These are phyloP conservation scores for Neocatenulostroma microsporum DNA, from an alignment of 2,329 filamentous ascomycete species.

Conservation along the genomic window DNA sequence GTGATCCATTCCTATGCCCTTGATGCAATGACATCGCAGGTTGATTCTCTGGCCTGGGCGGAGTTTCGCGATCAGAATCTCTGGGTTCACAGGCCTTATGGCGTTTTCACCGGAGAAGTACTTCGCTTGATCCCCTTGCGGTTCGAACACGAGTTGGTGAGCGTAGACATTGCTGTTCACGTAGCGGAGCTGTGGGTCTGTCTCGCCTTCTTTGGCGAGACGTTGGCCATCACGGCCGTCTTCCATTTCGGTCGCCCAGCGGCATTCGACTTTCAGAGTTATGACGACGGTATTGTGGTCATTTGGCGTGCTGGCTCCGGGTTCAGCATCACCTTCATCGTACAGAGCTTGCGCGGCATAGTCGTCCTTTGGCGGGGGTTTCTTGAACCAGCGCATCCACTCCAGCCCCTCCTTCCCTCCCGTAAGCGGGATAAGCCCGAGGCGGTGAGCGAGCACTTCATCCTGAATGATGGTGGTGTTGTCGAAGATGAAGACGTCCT, in stretches of 20 bases:
- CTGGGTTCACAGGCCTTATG: conserved; percentile 74
- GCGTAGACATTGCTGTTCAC: conserved; percentile 63
- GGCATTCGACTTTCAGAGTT: conserved; percentile 69
- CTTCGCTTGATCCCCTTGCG: conserved; percentile 60
- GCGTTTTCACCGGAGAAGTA: conserved; percentile 56
- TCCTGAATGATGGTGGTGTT: conserved; percentile 98
- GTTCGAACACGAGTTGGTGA: conserved; percentile 59
- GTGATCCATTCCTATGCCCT: conserved; percentile 88
- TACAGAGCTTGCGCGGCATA: conserved; percentile 38
- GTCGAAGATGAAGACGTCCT: conserved; percentile 86
- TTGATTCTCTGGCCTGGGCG: conserved; percentile 82
- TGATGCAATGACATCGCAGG: conserved; percentile 85
- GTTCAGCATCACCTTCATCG: conserved; percentile 36
- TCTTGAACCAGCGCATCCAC: conserved; percentile 75
- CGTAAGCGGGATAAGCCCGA: conserved; percentile 84
- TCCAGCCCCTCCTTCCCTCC: conserved; percentile 70
- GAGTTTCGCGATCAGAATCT: conserved; percentile 90
- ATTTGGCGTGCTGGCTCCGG: conserved; percentile 41
- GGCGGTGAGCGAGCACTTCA: conserved; percentile 82
- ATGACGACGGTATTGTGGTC: conserved; percentile 87
- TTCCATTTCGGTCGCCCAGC: conserved; percentile 52
- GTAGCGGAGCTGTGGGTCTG: conserved; percentile 77
- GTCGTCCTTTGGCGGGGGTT: conserved; percentile 53
- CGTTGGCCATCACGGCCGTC: conserved; percentile 40
- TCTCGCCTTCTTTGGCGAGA: conserved; percentile 59